Conservation (phyloP, 73 alveolate species). For the Durusdinium trenchii region DNA sequence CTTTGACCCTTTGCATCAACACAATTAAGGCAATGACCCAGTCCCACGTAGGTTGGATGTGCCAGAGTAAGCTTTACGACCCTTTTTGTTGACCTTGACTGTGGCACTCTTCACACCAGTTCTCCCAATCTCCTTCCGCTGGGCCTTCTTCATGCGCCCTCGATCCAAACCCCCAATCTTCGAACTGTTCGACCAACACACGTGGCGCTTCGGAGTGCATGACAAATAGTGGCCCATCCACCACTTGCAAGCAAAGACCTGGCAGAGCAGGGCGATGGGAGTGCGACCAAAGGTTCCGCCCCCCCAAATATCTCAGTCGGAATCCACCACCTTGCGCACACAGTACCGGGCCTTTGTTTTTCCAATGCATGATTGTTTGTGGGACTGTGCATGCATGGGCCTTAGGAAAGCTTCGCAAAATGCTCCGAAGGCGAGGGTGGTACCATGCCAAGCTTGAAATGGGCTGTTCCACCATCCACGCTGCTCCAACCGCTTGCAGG, state of each 20-base stretch:
- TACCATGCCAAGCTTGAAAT: not conserved
- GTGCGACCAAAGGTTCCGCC: not conserved
- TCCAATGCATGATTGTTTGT: no score
- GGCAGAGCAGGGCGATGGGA: no score
- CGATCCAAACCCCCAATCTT: not conserved
- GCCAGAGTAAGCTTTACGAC: not conserved
- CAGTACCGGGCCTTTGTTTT: no score
- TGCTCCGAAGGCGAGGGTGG: not conserved
- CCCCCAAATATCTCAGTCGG: not conserved
- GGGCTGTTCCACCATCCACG: constrained; percentile 34
- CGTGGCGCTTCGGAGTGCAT: not conserved
- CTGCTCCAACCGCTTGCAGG: not conserved
- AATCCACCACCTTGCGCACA: not conserved
- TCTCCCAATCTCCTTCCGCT: not conserved
- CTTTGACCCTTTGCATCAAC: no score
- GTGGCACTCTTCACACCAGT: not conserved
- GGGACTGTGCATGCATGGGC: not conserved
- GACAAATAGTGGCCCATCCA: constrained; percentile 13
- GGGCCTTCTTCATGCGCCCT: not conserved
- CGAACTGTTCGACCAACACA: not conserved
- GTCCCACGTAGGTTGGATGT: not conserved
- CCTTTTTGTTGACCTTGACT: not conserved
- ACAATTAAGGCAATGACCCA: not conserved
- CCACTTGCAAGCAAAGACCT: not conserved
- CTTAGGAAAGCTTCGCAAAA: not conserved